Conservation (phyloP, 2,329 filamentous ascomycete species). For the Aspergillus sclerotialis region DNA sequence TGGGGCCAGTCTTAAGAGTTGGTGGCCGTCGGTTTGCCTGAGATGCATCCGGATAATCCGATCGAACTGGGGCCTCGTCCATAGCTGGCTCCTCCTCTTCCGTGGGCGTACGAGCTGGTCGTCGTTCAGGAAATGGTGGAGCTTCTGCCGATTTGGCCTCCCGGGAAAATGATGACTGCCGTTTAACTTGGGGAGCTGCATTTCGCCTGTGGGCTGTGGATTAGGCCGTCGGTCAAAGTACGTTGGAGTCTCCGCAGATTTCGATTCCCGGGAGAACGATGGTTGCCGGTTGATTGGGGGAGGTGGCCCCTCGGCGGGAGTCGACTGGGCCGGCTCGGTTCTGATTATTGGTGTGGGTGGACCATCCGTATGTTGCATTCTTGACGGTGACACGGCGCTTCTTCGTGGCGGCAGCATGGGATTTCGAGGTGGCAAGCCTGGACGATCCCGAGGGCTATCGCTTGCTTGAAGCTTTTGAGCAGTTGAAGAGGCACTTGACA, state of each 20-base stretch:
- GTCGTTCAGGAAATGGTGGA: constrained; percentile 15
- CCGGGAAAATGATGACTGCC: constrained; percentile 23
- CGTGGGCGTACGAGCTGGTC: constrained; percentile 31
- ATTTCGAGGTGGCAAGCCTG: constrained; percentile 41
- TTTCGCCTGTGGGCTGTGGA: constrained; percentile 8
- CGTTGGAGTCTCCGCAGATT: too few species aligned
- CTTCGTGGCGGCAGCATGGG: constrained; percentile 11
- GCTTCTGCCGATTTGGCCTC: constrained; percentile 15
- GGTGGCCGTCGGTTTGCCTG: constrained; percentile 80
- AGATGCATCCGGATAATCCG: constrained; percentile 75
- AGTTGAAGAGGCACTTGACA: constrained; percentile 32
- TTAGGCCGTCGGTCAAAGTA: constrained; percentile 4
- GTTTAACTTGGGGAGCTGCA: constrained; percentile 14
- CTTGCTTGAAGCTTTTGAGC: constrained; percentile 26
- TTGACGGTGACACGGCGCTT: constrained; percentile 17
- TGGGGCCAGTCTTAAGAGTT: constrained; percentile 61
- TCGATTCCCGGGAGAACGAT: too few species aligned
- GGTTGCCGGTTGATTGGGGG: too few species aligned
- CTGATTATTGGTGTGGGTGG: constrained; percentile 8
- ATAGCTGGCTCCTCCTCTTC: constrained; percentile 44
- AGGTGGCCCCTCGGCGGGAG: constrained; percentile 12
- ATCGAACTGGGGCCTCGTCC: constrained; percentile 48
- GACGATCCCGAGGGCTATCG: constrained; percentile 39
- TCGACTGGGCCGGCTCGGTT: neutral
- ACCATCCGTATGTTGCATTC: constrained; percentile 9